Conservation (phyloP, 164 flowering plant species). For the Platanus orientalis region DNA sequence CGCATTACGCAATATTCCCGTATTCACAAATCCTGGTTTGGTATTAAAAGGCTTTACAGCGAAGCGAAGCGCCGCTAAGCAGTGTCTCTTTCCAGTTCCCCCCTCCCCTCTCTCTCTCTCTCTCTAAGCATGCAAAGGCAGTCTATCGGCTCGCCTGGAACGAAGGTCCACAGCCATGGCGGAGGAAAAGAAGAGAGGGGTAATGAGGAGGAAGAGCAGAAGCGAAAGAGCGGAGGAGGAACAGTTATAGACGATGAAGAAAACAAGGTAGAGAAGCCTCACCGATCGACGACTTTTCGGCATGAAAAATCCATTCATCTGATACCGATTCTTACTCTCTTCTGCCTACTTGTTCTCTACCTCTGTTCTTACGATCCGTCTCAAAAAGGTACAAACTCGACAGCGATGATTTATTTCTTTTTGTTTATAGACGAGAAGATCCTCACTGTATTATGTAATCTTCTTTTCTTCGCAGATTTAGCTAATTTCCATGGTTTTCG, state of each 20-base stretch:
- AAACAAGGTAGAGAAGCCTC: slow-evolving; percentile 24
- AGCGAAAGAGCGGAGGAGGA: slow-evolving; percentile 2
- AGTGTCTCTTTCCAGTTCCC: not conserved
- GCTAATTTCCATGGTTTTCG: slow-evolving; percentile 35
- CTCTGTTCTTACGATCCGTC: slow-evolving; percentile 64
- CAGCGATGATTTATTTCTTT: not conserved
- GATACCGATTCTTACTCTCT: slow-evolving; percentile 54
- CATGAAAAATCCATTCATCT: slow-evolving; percentile 52
- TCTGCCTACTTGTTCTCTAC: slow-evolving; percentile 65
- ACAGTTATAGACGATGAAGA: slow-evolving; percentile 5
- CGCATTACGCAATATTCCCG: no score
- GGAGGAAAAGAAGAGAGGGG: slow-evolving; percentile 19
- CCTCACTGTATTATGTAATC: not conserved
- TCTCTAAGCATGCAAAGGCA: slow-evolving; percentile 49
- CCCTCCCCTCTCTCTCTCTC: not conserved
- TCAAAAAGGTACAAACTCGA: slow-evolving; percentile 34
- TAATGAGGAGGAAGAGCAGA: slow-evolving; percentile 8
- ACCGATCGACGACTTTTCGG: slow-evolving; percentile 17
- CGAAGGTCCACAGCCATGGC: slow-evolving; percentile 39
- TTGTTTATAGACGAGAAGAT: no score
- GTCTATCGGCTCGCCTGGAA: slow-evolving; percentile 50
- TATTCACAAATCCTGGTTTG: no score
- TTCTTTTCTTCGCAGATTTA: slow-evolving; percentile 31
- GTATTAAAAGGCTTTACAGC: slow-evolving; percentile 3
- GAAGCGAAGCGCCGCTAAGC: not conserved